Evolutionary conservation across 2,329 filamentous ascomycete species (phyloP), one percentile per base, ranked within the genome.

Genomic region (Dryadomyces quercivorus): DNA sequence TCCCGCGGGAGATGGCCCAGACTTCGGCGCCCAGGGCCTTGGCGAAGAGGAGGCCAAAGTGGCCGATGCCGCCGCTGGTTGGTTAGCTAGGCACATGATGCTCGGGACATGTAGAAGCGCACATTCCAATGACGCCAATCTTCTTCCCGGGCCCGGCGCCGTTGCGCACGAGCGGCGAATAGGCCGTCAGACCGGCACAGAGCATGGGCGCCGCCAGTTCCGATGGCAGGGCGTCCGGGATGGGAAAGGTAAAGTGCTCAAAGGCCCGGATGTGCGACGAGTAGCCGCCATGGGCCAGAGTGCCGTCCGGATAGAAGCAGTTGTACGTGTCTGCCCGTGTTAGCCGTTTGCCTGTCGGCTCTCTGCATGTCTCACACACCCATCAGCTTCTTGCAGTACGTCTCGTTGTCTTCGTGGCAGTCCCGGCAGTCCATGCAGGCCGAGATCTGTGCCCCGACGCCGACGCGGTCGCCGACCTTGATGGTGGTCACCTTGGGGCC

Each of bases 161-260:
- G 63, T 90, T 83, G 49, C 87, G 79, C 59, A 87, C 82, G 13
- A 95, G 75, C 1, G 89, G 88, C 57, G 80, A 85, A 72, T 83
- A 94, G 56, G 82, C 82, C 3, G 89, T 94, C 60, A 94, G 75
- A 59, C 89, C 89, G 45, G 87, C 89, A 69, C 89, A 94, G 61
- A 93, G 77, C 85, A 91, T 89, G 9, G 86, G 86, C 1, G 87
- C 88, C 1, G 83, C 86, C 50, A 83, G 69, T 54, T 71, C 67
- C 60, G 75, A 78, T 9, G 73, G 62, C 47, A 94, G 76, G 53
- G 75, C 79, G 38, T 90, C 86, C 38, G 88, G 89, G 59, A 94
- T 91, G 36, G 10, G 34, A 10, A 50, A 20, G 63, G 85, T 85
- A 65, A 79, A 82, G 49, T 78, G 36, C 18, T 15, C 34, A 3